These are phyloP conservation scores for Solanum stenotomum DNA, from an alignment of 257 asterid species.

Conservation along the genomic window DNA sequence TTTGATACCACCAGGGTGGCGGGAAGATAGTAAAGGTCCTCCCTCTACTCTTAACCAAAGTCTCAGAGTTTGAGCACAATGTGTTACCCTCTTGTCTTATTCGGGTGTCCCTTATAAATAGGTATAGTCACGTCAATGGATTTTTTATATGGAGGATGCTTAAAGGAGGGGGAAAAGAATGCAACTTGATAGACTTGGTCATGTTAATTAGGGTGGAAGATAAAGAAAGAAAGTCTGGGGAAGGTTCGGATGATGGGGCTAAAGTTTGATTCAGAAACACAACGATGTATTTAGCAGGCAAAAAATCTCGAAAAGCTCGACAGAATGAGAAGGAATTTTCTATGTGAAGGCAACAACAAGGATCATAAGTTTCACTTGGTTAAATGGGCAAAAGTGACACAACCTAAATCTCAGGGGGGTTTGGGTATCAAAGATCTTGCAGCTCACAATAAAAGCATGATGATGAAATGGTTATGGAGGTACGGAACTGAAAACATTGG, in stretches of 20 bases:
- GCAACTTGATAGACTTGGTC: neutral
- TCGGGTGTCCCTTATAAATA: neutral
- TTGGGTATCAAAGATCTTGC: no score
- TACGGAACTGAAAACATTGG: no score
- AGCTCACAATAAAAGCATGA: no score
- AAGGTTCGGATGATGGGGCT: conserved; percentile 6
- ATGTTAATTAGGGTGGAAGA: conserved; percentile 34
- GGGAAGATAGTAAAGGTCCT: neutral
- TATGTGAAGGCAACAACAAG: no score
- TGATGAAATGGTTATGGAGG: no score
- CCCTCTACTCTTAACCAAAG: neutral
- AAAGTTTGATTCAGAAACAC: neutral
- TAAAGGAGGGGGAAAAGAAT: conserved; percentile 23
- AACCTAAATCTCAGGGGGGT: no score
- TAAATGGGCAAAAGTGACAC: no score
- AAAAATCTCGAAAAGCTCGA: neutral
- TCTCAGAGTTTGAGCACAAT: neutral
- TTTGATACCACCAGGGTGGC: neutral
- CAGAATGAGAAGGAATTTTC: conserved; percentile 4
- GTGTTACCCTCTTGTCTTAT: neutral
- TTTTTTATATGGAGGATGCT: conserved; percentile 16
- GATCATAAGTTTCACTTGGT: no score
- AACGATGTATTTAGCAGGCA: neutral
- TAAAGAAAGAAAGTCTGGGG: conserved; percentile 22
- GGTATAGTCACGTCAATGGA: neutral